These are phyloP conservation scores for Ophiostoma pallidulum DNA, from an alignment of 2,329 filamentous ascomycete species.

Conservation along the genomic window DNA sequence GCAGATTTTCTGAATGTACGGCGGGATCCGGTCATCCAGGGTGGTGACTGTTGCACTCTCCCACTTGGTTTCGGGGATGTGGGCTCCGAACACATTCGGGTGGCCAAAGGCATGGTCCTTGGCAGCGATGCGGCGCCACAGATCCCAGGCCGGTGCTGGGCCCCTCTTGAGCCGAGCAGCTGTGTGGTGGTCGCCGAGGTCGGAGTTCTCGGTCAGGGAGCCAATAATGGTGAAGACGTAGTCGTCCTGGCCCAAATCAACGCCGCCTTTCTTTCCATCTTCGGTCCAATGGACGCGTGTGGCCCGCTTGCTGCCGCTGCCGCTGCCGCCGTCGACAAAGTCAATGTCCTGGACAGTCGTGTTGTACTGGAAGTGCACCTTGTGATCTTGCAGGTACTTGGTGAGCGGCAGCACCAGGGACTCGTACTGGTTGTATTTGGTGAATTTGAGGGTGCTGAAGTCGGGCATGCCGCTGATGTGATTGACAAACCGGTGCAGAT, in stretches of 20 bases:
- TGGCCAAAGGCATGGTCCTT: constrained; percentile 28
- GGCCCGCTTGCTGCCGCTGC: constrained; percentile 16
- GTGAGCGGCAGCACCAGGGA: constrained; percentile 25
- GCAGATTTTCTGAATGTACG: constrained; percentile 25
- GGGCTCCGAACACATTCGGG: constrained; percentile 31
- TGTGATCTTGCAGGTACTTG: constrained; percentile 22
- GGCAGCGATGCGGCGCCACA: constrained; percentile 31
- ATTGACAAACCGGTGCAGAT: constrained; percentile 26
- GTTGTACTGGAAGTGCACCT: constrained; percentile 24
- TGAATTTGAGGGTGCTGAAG: constrained; percentile 24
- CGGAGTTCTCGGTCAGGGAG: constrained; percentile 28
- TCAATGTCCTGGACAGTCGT: constrained; percentile 18
- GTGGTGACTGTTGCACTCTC: constrained; percentile 33
- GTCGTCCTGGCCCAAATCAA: constrained; percentile 23
- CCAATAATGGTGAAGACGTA: constrained; percentile 31
- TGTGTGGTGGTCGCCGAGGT: constrained; percentile 25
- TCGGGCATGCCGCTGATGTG: constrained; percentile 23
- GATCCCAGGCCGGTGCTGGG: constrained; percentile 30
- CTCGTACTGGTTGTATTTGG: constrained; percentile 28
- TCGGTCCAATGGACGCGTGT: constrained; percentile 19
- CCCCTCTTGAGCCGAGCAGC: constrained; percentile 21
- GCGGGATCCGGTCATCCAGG: constrained; percentile 21
- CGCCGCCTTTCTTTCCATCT: constrained; percentile 17
- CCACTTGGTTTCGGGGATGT: constrained; percentile 27
- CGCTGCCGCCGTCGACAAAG: constrained; percentile 14